Conservation (phyloP, 441 rosid genomes). For the Theobroma grandiflorum region DNA sequence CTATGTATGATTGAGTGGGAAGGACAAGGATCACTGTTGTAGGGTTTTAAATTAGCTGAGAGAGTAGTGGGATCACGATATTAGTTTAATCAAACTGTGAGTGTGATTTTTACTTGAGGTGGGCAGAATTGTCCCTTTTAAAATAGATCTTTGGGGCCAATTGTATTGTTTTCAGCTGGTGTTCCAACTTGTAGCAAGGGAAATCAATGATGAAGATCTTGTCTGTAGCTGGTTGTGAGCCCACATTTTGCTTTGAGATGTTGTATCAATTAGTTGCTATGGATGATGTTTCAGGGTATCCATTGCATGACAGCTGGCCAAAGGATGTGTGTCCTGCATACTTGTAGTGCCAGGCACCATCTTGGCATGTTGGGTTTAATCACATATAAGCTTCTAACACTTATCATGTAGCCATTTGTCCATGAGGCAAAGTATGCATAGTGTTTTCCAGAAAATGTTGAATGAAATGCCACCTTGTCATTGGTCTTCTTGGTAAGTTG, state of each 20-base stretch:
- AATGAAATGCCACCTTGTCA: neutral
- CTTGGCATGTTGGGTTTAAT: slow-evolving; percentile 5
- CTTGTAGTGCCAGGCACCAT: neutral
- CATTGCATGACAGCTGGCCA: neutral
- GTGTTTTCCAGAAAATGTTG: neutral
- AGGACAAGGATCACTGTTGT: neutral
- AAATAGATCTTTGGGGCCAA: neutral
- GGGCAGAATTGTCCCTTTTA: neutral
- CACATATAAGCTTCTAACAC: neutral
- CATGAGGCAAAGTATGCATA: neutral
- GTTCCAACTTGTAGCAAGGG: neutral
- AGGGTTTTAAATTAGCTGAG: slow-evolving; percentile 3
- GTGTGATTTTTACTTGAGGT: neutral
- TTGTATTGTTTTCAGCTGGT: neutral
- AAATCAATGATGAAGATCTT: neutral
- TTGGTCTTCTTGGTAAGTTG: neutral
- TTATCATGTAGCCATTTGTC: slow-evolving; percentile 14
- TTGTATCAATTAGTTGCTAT: neutral
- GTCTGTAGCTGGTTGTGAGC: neutral
- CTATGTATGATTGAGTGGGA: neutral
- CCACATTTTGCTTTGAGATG: neutral
- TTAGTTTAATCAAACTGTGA: neutral
- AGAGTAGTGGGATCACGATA: neutral
- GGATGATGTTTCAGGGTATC: neutral
- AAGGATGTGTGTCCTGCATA: neutral